Evolutionary conservation across 306 rosid genomes (phyloP).

Genomic region (Pterocarpus santalinus): DNA sequence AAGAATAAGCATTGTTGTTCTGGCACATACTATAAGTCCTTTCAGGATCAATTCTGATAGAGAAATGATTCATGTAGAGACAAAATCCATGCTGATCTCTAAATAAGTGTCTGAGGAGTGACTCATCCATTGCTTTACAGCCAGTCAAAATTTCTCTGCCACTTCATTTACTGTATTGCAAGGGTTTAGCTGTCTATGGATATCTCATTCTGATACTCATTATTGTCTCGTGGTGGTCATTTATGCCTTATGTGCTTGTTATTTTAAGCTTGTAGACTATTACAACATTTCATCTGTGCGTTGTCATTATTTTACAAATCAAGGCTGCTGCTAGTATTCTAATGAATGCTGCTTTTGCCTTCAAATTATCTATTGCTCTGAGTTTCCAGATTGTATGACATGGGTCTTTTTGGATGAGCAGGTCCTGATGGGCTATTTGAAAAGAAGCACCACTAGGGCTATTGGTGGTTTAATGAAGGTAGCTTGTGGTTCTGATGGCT

Average conservation of each 20-base stretch:
- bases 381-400: conserved; percentile 39
- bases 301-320: conserved; percentile 6
- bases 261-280: conserved; percentile 22
- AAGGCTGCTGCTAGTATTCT: background rate
- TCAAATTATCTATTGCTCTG: conserved; percentile 30
- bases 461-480: conserved; percentile 38
- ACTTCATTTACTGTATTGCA: too few relatives aligned
- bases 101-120: conserved; percentile 7
- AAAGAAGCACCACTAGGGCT: conserved; percentile 51
- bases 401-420: conserved; percentile 44
- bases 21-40: background rate
- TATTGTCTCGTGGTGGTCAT: background rate
- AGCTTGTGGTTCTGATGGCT: conserved; percentile 28
- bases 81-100: background rate
- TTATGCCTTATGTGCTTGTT: background rate
- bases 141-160: background rate
- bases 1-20: conserved; percentile 31
- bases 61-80: background rate
- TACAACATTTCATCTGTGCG: background rate
- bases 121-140: background rate
- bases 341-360: conserved; percentile 2
- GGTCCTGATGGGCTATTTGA: conserved; percentile 68
- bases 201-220: conserved; percentile 3
- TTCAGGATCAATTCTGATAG: background rate
- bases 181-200: background rate